phyloP scores from a whole-genome alignment of 2,329 filamentous ascomycete genomes.

The Lecanicillium sp. region DNA sequence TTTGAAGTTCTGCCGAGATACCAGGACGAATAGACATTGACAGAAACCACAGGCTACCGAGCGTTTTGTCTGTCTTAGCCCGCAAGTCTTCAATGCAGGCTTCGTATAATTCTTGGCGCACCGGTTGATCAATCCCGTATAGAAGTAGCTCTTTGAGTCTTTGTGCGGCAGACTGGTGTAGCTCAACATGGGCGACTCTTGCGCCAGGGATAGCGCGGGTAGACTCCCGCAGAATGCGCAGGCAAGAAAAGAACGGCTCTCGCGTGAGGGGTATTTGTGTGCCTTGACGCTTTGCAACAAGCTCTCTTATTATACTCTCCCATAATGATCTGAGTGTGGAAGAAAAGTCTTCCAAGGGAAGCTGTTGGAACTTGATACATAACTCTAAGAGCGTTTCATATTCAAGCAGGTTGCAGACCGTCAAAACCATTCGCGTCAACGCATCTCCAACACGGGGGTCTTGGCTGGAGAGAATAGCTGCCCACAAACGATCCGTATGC shows the following conservation, averaged over 20 bases:
- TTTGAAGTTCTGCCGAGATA: constrained; percentile 41
- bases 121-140: constrained; percentile 43
- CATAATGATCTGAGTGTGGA: constrained; percentile 53
- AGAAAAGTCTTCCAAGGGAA: constrained; percentile 57
- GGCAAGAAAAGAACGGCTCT: constrained; percentile 41
- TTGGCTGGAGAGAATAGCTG: constrained; percentile 69
- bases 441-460: constrained; percentile 81
- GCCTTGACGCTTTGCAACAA: constrained; percentile 35
- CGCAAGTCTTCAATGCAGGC: constrained; percentile 63
- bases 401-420: constrained; percentile 40
- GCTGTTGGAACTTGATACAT: constrained; percentile 58
- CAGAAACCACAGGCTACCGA: constrained; percentile 66
- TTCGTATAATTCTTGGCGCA: constrained; percentile 54
- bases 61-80: constrained; percentile 51
- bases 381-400: constrained; percentile 51
- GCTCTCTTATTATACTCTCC: constrained; percentile 43
- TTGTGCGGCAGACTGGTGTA: constrained; percentile 55
- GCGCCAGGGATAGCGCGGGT: constrained; percentile 41
- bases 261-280: constrained; percentile 25
- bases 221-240: constrained; percentile 66
- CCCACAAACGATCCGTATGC: constrained; percentile 78
- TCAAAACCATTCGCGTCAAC: constrained; percentile 56
- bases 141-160: constrained; percentile 54
- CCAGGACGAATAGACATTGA: constrained; percentile 37
- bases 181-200: constrained; percentile 48